A percentile compares a stretch with the other conserved stretches of the same genome.
These are phyloP conservation scores for Pholiota molesta DNA, from an alignment of 768 basidiomycete genomes.

Conservation along the genomic window DNA sequence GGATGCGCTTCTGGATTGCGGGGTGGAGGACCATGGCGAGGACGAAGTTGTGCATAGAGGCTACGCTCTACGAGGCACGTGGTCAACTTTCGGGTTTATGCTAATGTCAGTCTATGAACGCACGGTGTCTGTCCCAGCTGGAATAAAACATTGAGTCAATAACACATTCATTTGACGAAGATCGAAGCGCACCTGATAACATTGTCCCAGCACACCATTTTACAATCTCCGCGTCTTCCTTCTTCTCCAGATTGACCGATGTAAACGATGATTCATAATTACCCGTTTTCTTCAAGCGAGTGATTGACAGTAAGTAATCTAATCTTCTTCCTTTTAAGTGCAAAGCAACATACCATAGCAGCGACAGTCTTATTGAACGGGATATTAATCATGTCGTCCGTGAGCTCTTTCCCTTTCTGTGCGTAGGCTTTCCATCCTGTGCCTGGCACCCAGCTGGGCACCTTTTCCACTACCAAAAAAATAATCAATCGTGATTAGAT, in stretches of 20 bases:
- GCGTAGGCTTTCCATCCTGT: slow-evolving; percentile 46
- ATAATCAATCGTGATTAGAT: no score
- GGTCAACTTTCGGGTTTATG: neutral
- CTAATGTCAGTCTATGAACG: neutral
- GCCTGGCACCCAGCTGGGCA: slow-evolving; percentile 47
- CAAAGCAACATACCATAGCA: slow-evolving; percentile 31
- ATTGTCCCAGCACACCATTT: slow-evolving; percentile 27
- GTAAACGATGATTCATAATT: slow-evolving; percentile 22
- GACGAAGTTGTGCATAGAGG: slow-evolving; percentile 34
- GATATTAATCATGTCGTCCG: slow-evolving; percentile 36
- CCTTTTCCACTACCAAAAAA: slow-evolving; percentile 21
- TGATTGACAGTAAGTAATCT: neutral
- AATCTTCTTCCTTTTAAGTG: neutral
- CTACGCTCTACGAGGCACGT: slow-evolving; percentile 25
- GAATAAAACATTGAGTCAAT: neutral
- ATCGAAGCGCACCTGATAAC: slow-evolving; percentile 23
- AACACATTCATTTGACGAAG: neutral
- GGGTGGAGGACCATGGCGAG: slow-evolving; percentile 39
- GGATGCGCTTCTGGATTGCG: slow-evolving; percentile 34
- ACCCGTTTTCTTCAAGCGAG: slow-evolving; percentile 11
- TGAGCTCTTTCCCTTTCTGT: slow-evolving; percentile 30
- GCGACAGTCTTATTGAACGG: slow-evolving; percentile 40
- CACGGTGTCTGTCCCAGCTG: slow-evolving; percentile 36
- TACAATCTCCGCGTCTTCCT: slow-evolving; percentile 27
- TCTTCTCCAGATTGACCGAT: slow-evolving; percentile 22